Percentiles rank a stretch among this genome's conserved stretches.
phyloP scores from a whole-genome alignment of 352 stramenopile species.

The Elongisporangium prolatum region DNA sequence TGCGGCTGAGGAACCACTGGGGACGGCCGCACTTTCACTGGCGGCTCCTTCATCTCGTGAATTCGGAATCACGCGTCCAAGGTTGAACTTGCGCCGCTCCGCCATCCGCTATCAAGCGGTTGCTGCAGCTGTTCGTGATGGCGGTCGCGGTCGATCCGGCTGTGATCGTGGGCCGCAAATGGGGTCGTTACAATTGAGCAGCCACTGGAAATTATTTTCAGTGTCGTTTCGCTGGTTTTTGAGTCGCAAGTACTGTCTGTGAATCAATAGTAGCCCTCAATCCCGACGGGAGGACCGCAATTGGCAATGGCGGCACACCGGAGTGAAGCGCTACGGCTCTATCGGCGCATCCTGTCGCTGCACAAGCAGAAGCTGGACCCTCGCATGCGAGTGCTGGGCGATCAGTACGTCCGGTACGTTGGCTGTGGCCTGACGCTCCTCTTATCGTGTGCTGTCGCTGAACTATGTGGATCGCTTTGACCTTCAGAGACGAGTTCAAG shows the following conservation, averaged over 20 bases:
- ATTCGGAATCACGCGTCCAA: conserved; percentile 11
- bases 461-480: neutral
- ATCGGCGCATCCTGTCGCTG: conserved; percentile 74
- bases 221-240: neutral
- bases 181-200: neutral
- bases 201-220: neutral
- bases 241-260: neutral
- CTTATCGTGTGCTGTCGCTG: neutral
- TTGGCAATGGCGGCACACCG: conserved; percentile 23
- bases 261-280: neutral
- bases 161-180: neutral
- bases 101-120: neutral
- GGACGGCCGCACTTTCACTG: neutral
- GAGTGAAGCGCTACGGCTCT: conserved; percentile 56
- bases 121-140: neutral
- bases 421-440: neutral
- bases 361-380: conserved; percentile 68
- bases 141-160: too few relatives aligned
- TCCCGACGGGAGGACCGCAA: neutral
- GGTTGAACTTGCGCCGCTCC: conserved; percentile 4
- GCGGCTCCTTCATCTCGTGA: neutral
- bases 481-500: conserved; percentile 72
- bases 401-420: conserved; percentile 72
- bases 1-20: neutral
- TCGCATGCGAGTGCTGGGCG: conserved; percentile 78